Conservation (phyloP, 305 asterid genomes). For the Caryopteris hybrid region DNA sequence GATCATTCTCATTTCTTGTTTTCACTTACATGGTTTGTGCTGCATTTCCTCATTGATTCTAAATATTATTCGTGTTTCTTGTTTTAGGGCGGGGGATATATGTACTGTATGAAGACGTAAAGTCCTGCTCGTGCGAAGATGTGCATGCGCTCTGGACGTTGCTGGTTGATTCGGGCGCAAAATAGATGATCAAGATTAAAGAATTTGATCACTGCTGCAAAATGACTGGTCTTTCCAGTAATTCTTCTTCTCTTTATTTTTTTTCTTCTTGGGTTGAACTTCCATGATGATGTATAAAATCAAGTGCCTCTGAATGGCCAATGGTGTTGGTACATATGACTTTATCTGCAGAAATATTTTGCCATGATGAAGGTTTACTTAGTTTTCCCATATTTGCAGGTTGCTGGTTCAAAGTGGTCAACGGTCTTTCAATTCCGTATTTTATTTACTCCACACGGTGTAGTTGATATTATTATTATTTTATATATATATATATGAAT, state of each 20-base stretch:
- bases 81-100: constrained; percentile 45
- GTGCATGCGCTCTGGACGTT: constrained; percentile 64
- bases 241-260: no score
- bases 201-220: neutral
- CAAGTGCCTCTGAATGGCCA: neutral
- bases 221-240: neutral
- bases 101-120: constrained; percentile 51
- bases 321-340: no score
- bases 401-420: no score
- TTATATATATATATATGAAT: no score
- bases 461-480: no score
- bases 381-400: no score
- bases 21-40: neutral
- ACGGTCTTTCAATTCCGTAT: no score
- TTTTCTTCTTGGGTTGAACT: neutral
- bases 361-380: no score
- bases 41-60: no score
- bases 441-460: no score
- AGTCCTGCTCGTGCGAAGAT: constrained; percentile 66
- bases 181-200: neutral
- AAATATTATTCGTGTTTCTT: no score
- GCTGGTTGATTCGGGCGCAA: constrained; percentile 43
- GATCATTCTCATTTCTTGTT: neutral
- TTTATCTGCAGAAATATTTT: no score
- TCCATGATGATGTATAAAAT: neutral